These are phyloP conservation scores for Lachnum nothofagi DNA, from an alignment of 2,329 filamentous ascomycete species.

Conservation along the genomic window DNA sequence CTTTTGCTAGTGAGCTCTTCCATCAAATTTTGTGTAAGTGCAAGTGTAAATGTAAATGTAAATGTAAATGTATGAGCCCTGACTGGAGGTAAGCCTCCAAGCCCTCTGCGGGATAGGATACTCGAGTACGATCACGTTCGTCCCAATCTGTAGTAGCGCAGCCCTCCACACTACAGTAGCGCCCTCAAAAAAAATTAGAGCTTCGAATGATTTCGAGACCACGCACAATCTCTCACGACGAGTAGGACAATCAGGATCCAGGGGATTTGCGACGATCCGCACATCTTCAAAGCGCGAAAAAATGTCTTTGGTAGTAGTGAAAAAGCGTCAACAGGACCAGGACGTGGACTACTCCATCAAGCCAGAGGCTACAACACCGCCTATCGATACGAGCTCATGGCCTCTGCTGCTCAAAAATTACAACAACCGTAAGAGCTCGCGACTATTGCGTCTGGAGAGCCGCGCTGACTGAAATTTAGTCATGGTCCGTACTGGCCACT, in stretches of 20 bases:
- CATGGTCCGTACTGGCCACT: conserved; percentile 89
- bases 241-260: conserved; percentile 8
- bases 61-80: too few relatives aligned
- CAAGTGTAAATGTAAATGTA: background rate
- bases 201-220: conserved; percentile 1
- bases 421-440: conserved; percentile 66
- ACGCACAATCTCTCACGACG: conserved; percentile 6
- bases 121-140: background rate
- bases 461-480: conserved; percentile 48
- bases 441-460: conserved; percentile 3
- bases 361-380: conserved; percentile 74
- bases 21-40: too few relatives aligned
- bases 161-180: conserved; percentile 11
- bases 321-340: conserved; percentile 34
- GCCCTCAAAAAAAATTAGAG: conserved; percentile 7
- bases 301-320: conserved; percentile 45
- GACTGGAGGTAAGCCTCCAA: too few relatives aligned
- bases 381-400: conserved; percentile 82
- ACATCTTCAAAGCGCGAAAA: too few relatives aligned
- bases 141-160: background rate
- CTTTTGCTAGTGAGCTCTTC: too few relatives aligned
- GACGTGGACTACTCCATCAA: conserved; percentile 84
- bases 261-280: conserved; percentile 12
- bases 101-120: too few relatives aligned
- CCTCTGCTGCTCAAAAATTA: conserved; percentile 95